Evolutionary conservation across 75 land plant genomes (phyloP), one percentile per base, ranked within the genome.

Genomic region (Adiantum capillusveneris): DNA sequence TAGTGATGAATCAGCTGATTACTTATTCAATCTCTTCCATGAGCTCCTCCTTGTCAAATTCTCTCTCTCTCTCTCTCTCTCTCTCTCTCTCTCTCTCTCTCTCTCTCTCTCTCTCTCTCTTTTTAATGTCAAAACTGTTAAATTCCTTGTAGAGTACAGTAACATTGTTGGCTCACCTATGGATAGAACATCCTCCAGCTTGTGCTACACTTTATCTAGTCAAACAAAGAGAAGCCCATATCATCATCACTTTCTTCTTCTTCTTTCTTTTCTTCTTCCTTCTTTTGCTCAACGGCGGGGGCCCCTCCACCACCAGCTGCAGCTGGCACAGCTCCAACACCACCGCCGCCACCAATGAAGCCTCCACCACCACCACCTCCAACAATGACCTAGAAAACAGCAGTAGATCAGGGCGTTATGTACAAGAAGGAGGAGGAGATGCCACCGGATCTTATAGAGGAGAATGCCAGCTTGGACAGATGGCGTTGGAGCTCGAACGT

Each of bases 221-320:
- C 89, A 46, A 85, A 85, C 60, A 85, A 75, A 13, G 89, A 79
- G 72, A 85, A 79, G 7, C 89, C 89, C 82, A 85, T 76, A 46
- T 85, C 89, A 0, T 83, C 87, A 26, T 85, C 88, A 29, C 67
- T 67, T 14, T 71, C 70, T 42, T 75, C 85, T 31, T 85, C 78
- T 31, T 85, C 57, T 60, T 81, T 71, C 62, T 74, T 68, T 68
- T 82, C 67, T 62, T 82, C 71, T 74, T 81, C 77, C 64, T 79
- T 80, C 6, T 45, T 65, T 0, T 66, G 50, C 20, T 67, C 71
- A 14, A 71, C 78, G 6, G 67, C 79, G 22, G 85, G 62, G 19
- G 81, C 71, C 25, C 80, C 63, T 25, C 69, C 77, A 0, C 53
- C 86, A 17, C 62, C 70, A 6, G 48, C 78, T 12, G 63, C 60